Evolutionary conservation across 2,329 filamentous ascomycete genomes (phyloP).

Genomic region (Dothistroma pini): DNA sequence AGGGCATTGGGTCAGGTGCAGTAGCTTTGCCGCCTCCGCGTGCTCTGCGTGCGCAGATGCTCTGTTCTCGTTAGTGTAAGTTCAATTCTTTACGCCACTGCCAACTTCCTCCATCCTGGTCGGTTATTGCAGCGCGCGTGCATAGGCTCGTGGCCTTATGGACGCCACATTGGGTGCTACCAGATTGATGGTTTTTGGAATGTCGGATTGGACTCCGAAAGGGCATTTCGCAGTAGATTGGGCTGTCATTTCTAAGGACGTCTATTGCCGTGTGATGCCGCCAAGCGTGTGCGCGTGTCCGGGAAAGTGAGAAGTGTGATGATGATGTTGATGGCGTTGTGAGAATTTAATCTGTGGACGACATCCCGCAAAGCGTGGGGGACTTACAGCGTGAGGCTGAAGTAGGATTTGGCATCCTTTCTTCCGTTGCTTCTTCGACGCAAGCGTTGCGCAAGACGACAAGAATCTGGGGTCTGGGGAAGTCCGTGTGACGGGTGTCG

Average conservation of each 20-base stretch:
- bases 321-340: constrained; percentile 2
- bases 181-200: not conserved
- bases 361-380: not conserved
- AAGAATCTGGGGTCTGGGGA: constrained; percentile 5
- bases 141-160: not conserved
- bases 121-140: not conserved
- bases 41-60: not conserved
- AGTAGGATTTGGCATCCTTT: not conserved
- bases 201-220: not conserved
- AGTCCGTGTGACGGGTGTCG: not conserved
- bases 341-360: not conserved
- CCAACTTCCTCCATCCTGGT: not conserved
- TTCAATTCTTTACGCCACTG: not conserved
- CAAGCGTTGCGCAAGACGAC: not conserved
- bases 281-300: not conserved
- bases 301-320: not conserved
- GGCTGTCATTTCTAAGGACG: too few relatives aligned
- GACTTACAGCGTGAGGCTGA: not conserved
- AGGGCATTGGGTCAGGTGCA: not conserved
- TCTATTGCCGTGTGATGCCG: not conserved
- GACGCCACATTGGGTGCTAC: not conserved
- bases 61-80: not conserved
- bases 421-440: not conserved
- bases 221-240: too few relatives aligned
- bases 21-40: not conserved